Percentiles rank a stretch among this genome's conserved stretches.
These are phyloP conservation scores for Cytospora mali DNA, from an alignment of 2,329 filamentous ascomycete genomes.

Conservation along the genomic window DNA sequence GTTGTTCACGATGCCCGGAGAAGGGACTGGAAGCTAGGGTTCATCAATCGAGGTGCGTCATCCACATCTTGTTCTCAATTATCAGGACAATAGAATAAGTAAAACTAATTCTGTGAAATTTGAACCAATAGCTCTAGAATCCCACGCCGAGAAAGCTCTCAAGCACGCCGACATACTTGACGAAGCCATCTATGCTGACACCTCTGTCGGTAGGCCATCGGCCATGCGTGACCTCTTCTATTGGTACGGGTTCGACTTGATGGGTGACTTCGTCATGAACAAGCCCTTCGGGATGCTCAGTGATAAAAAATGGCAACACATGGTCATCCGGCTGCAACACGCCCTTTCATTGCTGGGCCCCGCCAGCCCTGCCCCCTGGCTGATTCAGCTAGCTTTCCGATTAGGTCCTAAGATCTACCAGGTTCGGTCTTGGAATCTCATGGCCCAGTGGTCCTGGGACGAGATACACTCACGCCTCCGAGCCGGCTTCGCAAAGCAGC, in stretches of 20 bases:
- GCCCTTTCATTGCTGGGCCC: slow-evolving; percentile 37
- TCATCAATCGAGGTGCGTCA: neutral
- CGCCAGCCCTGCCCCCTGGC: slow-evolving; percentile 35
- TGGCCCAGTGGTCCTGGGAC: neutral
- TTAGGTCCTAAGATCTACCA: neutral
- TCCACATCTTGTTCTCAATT: too few relatives aligned
- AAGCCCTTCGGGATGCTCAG: slow-evolving; percentile 41
- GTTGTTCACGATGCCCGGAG: neutral
- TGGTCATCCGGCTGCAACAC: slow-evolving; percentile 33
- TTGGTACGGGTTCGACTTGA: slow-evolving; percentile 40
- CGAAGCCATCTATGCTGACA: slow-evolving; percentile 29
- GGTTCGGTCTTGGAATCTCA: neutral
- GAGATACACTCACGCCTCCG: neutral
- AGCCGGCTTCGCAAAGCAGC: neutral
- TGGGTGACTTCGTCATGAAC: slow-evolving; percentile 42
- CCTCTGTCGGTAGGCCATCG: slow-evolving; percentile 21
- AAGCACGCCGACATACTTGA: slow-evolving; percentile 27
- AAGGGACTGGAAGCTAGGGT: neutral
- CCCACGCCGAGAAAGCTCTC: neutral
- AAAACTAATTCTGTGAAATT: too few relatives aligned
- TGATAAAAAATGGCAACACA: slow-evolving; percentile 34
- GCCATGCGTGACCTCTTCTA: slow-evolving; percentile 32
- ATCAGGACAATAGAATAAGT: too few relatives aligned
- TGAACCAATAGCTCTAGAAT: neutral
- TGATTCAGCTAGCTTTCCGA: slow-evolving; percentile 31